A percentile compares a stretch with the other conserved stretches of the same genome.
Conservation (phyloP, 1,284 basidiomycete species). For the Tylopilus sp. region DNA sequence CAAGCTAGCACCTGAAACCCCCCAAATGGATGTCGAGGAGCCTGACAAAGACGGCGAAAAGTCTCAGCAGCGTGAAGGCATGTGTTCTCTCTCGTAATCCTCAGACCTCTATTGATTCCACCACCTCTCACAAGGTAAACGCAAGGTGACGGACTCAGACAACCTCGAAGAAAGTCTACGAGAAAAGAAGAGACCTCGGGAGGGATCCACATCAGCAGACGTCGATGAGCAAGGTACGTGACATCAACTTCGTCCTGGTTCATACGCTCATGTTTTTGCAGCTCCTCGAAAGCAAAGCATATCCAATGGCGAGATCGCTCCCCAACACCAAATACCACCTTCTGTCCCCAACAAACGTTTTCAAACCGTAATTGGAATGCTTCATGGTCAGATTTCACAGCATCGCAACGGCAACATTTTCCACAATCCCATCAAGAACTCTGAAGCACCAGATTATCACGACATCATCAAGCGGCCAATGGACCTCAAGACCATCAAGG, state of each 20-base stretch:
- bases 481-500: constrained; percentile 88
- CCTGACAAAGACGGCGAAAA: constrained; percentile 5
- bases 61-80: constrained; percentile 24
- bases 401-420: constrained; percentile 88
- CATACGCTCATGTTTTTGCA: constrained; percentile 15
- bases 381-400: constrained; percentile 78
- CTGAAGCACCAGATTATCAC: constrained; percentile 86
- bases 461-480: constrained; percentile 89
- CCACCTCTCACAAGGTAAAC: constrained; percentile 50
- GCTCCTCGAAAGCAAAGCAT: constrained; percentile 22
- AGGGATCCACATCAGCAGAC: constrained; percentile 53
- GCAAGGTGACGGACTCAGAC: constrained; percentile 59
- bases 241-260: too few species aligned
- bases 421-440: constrained; percentile 82
- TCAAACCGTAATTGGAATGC: constrained; percentile 74
- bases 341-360: constrained; percentile 61
- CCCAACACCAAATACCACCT: constrained; percentile 29
- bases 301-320: constrained; percentile 14
- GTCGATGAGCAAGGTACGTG: constrained; percentile 56
- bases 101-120: not conserved
- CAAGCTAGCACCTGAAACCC: constrained; percentile 1
- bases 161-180: constrained; percentile 45
- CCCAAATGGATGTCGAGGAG: constrained; percentile 22
- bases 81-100: not conserved
- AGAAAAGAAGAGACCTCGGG: constrained; percentile 62